Conservation (phyloP, 768 basidiomycete species). For the Lactifluus subvellereus region DNA sequence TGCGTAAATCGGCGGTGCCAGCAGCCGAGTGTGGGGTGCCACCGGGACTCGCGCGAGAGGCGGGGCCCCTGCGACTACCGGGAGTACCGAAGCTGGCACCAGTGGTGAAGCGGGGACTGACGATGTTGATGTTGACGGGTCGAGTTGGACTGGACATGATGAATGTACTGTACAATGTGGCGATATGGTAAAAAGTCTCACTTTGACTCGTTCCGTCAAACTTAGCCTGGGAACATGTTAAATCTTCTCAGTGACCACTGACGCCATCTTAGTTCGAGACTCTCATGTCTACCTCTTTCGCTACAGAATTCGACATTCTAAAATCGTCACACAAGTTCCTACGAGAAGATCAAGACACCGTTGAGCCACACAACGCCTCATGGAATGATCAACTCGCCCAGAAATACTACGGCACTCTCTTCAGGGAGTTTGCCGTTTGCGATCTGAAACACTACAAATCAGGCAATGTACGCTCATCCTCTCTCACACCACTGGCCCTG, state of each 20-base stretch:
- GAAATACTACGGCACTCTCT: constrained; percentile 84
- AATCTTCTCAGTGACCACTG: not conserved
- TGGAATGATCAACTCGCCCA: constrained; percentile 86
- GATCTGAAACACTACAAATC: constrained; percentile 96
- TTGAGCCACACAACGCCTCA: constrained; percentile 34
- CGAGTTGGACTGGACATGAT: constrained; percentile 23
- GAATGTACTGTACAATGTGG: no score
- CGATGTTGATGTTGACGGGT: constrained; percentile 28
- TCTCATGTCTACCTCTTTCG: not conserved
- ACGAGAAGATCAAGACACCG: constrained; percentile 46
- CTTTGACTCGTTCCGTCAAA: not conserved
- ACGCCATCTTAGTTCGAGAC: constrained; percentile 14
- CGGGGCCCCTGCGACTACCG: constrained; percentile 15
- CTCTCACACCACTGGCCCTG: not conserved
- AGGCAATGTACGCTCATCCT: constrained; percentile 56
- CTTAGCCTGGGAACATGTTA: not conserved
- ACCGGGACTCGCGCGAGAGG: constrained; percentile 7
- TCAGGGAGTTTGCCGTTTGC: constrained; percentile 87
- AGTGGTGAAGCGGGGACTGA: constrained; percentile 16
- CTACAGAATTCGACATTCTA: constrained; percentile 69
- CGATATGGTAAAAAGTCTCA: no score
- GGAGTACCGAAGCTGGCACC: constrained; percentile 13
- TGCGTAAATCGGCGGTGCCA: constrained; percentile 63
- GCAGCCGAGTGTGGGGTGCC: constrained; percentile 45
- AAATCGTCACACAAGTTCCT: constrained; percentile 65